phyloP scores from a whole-genome alignment of 108 stramenopile genomes.

The Discostella pseudostelligera region DNA sequence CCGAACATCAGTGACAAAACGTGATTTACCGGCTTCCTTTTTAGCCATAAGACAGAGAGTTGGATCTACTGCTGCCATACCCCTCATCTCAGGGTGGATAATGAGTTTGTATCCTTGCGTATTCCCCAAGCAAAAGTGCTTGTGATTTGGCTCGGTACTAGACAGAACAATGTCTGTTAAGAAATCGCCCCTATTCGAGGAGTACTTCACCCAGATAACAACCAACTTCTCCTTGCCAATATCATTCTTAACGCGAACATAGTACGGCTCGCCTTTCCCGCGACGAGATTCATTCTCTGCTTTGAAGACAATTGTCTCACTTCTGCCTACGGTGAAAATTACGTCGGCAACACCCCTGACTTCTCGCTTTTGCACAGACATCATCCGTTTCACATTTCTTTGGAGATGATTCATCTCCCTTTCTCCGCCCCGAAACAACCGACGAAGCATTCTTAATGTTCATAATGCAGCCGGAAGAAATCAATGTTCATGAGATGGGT shows the following conservation, averaged over 20 bases:
- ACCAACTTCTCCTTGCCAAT: conserved; percentile 30
- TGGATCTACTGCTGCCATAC: conserved; percentile 25
- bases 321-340: conserved; percentile 28
- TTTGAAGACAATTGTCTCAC: conserved; percentile 20
- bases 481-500: too few relatives aligned
- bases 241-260: conserved; percentile 36
- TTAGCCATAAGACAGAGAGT: conserved; percentile 34
- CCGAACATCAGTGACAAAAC: conserved; percentile 23
- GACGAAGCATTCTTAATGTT: conserved; percentile 10
- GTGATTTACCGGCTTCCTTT: conserved; percentile 18
- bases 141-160: conserved; percentile 32
- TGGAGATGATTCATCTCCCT: conserved; percentile 28
- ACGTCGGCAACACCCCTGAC: conserved; percentile 28
- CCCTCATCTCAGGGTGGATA: conserved; percentile 30
- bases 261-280: conserved; percentile 28
- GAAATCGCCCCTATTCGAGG: conserved; percentile 24
- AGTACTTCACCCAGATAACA: conserved; percentile 29
- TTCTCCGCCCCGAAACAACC: conserved; percentile 10
- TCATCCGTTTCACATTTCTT: conserved; percentile 24
- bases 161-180: conserved; percentile 33
- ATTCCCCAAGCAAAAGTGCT: conserved; percentile 38
- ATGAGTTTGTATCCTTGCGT: conserved; percentile 19
- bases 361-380: conserved; percentile 35
- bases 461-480: too few relatives aligned
- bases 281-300: conserved; percentile 28